Evolutionary conservation across 2,329 filamentous ascomycete genomes (phyloP).

Genomic region (Xenosphaeropsis pyriputrescens): DNA sequence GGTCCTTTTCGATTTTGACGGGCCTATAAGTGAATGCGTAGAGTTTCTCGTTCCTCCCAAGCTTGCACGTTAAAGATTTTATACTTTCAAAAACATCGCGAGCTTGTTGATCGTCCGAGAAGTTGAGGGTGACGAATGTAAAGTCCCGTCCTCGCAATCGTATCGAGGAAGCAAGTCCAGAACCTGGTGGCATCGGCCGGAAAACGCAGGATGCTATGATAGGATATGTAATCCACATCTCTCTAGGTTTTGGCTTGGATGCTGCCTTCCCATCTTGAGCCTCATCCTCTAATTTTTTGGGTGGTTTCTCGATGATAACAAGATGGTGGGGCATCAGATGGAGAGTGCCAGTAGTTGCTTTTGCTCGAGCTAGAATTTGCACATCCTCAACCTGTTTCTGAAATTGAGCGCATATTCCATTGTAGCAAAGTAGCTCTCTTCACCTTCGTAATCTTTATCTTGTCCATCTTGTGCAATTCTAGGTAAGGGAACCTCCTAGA

Average conservation of each 20-base stretch:
- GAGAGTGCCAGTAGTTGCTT: constrained; percentile 38
- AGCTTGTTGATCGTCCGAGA: constrained; percentile 57
- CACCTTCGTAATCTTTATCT: constrained; percentile 29
- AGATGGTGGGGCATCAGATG: constrained; percentile 49
- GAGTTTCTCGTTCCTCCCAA: constrained; percentile 74
- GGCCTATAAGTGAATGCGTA: constrained; percentile 82
- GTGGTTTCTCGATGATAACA: constrained; percentile 23
- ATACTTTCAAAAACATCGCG: constrained; percentile 83
- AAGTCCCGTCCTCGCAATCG: constrained; percentile 87
- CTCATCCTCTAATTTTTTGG: constrained; percentile 15
- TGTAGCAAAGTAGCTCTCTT: constrained; percentile 2
- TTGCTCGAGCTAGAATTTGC: constrained; percentile 43
- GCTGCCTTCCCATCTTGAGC: constrained; percentile 10
- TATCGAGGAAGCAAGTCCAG: constrained; percentile 64
- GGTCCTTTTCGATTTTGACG: constrained; percentile 53
- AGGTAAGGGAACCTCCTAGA: too few species aligned
- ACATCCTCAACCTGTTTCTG: constrained; percentile 41
- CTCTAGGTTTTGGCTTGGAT: constrained; percentile 35
- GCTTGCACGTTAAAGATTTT: constrained; percentile 62
- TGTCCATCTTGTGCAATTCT: constrained; percentile 20
- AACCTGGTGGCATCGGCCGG: constrained; percentile 54
- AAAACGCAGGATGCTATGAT: constrained; percentile 74
- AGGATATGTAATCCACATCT: constrained; percentile 90
- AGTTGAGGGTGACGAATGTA: constrained; percentile 84
- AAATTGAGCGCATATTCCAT: neutral